Base-by-base conservation (phyloP, 352 stramenopile species). In the Globisporangium heterothallicum region DNA sequence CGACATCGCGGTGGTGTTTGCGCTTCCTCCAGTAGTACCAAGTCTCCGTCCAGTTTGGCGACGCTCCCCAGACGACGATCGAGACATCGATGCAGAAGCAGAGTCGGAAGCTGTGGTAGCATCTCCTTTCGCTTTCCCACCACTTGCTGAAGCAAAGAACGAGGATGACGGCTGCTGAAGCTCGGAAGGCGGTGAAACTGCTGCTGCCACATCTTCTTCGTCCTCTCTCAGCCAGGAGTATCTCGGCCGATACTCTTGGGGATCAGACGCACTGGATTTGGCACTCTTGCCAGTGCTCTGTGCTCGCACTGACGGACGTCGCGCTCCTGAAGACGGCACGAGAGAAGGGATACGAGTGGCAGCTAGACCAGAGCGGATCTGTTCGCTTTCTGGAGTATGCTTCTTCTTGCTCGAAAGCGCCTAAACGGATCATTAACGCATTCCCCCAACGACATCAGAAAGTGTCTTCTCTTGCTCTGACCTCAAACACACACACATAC, bases 341-440 rank as follows among this genome's bases (percentile, higher is more conserved):
- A 16, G 6, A 10, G 32, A 38, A 10, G 32, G 32, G 32, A n/a
- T 38, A 2, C 32, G 32, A 18, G 12, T 38, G 12, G 32, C 32
- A 18, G 32, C 6, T n/a, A n/a, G n/a, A n/a, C n/a, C n/a, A n/a
- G n/a, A n/a, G 32, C 32, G 32, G 12, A 16, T 38, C 32, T 18
- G 32, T 3, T 18, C 47, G 43, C 4, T 16, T 18, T n/a, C n/a
- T n/a, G n/a, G n/a, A n/a, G n/a, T n/a, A n/a, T n/a, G n/a, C 8
- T 25, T 32, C 26, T 49, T 64, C 14, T 32, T 16, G 25, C 43
- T 49, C 25, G 43, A 21, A 9, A 48, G 53, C 9, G 53, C 26
- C 54, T 64, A 58, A n/a, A n/a, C 36, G 61, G 12, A 36, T 48
- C 58, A 51, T 42, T 56, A n/a, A 44, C 49, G 40, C 53, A 38